Conservation (phyloP, 441 rosid species). For the Brassica balearica region DNA sequence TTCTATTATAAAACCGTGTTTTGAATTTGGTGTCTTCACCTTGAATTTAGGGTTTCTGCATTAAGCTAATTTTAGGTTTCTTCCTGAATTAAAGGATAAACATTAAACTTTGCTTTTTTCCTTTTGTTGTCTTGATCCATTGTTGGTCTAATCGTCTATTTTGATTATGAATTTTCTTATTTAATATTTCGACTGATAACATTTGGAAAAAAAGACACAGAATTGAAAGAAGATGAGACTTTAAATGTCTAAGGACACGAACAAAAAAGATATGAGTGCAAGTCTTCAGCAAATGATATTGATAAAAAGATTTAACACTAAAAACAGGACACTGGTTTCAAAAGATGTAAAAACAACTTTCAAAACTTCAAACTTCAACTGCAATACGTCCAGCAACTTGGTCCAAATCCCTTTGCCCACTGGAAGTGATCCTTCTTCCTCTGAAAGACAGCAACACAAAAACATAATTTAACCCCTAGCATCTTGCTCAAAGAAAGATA, state of each 20-base stretch:
- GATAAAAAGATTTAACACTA: conserved; percentile 34
- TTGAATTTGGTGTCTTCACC: conserved; percentile 42
- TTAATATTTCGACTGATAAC: not conserved
- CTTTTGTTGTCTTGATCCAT: not conserved
- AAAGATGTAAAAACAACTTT: conserved; percentile 24
- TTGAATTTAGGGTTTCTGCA: conserved; percentile 38
- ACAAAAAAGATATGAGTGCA: conserved; percentile 11
- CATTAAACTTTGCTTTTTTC: conserved; percentile 15
- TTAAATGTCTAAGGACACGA: not conserved
- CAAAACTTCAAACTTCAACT: conserved; percentile 40
- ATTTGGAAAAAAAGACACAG: not conserved
- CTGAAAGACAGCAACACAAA: conserved; percentile 38
- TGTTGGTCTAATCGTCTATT: not conserved
- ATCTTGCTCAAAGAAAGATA: not conserved
- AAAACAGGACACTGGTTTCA: conserved; percentile 25
- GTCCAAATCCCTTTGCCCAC: conserved; percentile 82
- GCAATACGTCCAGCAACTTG: conserved; percentile 81
- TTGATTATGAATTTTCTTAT: not conserved
- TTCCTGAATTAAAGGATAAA: conserved; percentile 49
- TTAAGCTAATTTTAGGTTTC: conserved; percentile 42
- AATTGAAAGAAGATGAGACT: not conserved
- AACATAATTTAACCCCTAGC: not conserved
- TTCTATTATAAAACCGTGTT: conserved; percentile 52
- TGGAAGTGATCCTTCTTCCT: conserved; percentile 75
- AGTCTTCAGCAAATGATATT: conserved; percentile 30